Evolutionary conservation across 768 basidiomycete species (phyloP), one percentile per base, ranked within the genome.

Genomic region (Russula vinacea): DNA sequence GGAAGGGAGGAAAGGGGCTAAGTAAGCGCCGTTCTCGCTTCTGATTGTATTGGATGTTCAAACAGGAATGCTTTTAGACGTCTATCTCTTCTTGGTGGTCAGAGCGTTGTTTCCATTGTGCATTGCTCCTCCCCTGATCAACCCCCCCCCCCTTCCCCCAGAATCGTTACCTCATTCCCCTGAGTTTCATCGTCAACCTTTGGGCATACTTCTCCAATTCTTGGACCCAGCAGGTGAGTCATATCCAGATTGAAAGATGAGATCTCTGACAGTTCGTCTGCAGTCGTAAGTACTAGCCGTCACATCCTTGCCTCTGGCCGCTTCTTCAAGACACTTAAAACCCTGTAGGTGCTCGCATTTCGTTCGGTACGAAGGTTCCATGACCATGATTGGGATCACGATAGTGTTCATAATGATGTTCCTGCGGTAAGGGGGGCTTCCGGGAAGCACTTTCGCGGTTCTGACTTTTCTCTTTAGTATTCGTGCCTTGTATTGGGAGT

Each of bases 121-220:
- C 26, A 16, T 16, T 22, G 7, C 11, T 10, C 14, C 11, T 10
- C 14, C 14, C 6, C 6, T 22, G 13, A 13, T 26, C 19, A 3
- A 13, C 56, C 64, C n/a, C n/a, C n/a, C 40, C 1, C 2, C 2
- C 42, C 7, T 16, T n/a, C n/a, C n/a, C n/a, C n/a, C 57, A 87
- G 85, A 87, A 87, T 68, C 81, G 86, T 29, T 88, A 88, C 68
- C 73, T 87, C 22, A 85, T 83, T 0, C 85, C 85, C 0, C 73
- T 87, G 2, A 83, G 82, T 0, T 87, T 88, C 69, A 79, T 86
- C 19, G 71, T 86, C 51, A 85, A 86, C 62, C 69, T 86, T 0
- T 73, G 63, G 33, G 74, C 74, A 4, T 73, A 73, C 56, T 66
- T 71, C 40, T 67, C 69, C 22, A 53, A 53, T 0, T 19, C 57